Percentiles rank a stretch among this genome's conserved stretches.
Evolutionary conservation across 2,329 filamentous ascomycete genomes (phyloP).

Genomic region (Colletotrichum spaethianum): DNA sequence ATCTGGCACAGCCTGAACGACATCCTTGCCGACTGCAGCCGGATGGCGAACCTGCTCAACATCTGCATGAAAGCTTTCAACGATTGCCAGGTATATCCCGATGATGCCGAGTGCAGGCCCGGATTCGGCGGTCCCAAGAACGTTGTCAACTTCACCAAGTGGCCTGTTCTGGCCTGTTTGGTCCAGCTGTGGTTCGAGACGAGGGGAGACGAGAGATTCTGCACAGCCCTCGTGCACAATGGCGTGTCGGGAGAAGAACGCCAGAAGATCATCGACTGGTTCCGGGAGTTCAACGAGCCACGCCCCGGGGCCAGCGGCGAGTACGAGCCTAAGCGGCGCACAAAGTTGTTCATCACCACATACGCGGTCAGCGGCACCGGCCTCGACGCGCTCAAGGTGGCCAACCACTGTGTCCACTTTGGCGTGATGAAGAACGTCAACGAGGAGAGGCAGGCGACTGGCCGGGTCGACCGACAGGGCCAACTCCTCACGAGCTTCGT

Average conservation of each 20-base stretch:
- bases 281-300: not conserved
- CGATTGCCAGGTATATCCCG: not conserved
- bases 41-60: not conserved
- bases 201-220: not conserved
- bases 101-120: not conserved
- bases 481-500: not conserved
- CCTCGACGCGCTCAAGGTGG: not conserved
- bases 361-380: slow-evolving; percentile 5
- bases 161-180: not conserved
- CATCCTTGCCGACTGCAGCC: not conserved
- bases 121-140: not conserved
- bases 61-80: not conserved
- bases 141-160: not conserved
- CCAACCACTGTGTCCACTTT: not conserved
- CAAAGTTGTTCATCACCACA: not conserved
- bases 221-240: not conserved
- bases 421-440: not conserved
- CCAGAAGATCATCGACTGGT: not conserved
- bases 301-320: not conserved
- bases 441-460: not conserved
- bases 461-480: not conserved
- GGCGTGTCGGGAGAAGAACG: not conserved
- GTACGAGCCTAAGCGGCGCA: not conserved
- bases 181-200: not conserved
- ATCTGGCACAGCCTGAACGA: not conserved